A percentile compares a stretch with the other conserved stretches of the same genome.
Conservation (phyloP, 129 eudicot genomes). For the Helichrysum umbraculigerum region DNA sequence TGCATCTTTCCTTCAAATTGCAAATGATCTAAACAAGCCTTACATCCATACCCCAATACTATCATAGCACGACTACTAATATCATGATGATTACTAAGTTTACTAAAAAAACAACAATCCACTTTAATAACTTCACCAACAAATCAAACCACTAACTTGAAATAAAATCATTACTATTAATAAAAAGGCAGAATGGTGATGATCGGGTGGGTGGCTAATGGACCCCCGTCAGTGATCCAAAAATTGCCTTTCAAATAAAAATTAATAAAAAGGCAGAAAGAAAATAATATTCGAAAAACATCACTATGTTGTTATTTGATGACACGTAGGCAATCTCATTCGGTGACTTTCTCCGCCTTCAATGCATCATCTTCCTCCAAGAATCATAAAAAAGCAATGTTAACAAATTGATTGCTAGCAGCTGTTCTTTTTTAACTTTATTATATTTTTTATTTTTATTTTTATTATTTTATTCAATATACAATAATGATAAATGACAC, state of each 20-base stretch:
- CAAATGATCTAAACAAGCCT: too few species aligned
- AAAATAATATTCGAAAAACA: not conserved
- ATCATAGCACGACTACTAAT: not conserved
- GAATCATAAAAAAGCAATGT: slow-evolving; percentile 17
- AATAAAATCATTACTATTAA: not conserved
- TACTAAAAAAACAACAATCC: not conserved
- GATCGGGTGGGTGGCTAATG: too few species aligned
- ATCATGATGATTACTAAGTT: not conserved
- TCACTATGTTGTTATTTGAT: slow-evolving; percentile 7
- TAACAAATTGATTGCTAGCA: slow-evolving; percentile 33
- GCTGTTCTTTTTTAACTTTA: slow-evolving; percentile 29
- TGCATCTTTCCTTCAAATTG: too few species aligned
- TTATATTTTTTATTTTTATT: not conserved
- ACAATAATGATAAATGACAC: not conserved
- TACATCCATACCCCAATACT: too few species aligned
- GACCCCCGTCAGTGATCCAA: too few species aligned
- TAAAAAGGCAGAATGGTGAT: slow-evolving; percentile 3
- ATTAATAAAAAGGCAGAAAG: not conserved
- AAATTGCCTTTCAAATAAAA: too few species aligned
- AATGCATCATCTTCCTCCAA: slow-evolving; percentile 26
- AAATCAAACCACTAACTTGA: not conserved
- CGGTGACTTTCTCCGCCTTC: slow-evolving; percentile 42
- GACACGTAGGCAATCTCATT: slow-evolving; percentile 37
- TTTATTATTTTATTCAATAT: not conserved
- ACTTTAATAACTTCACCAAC: not conserved